Base-by-base conservation (phyloP, 169 alveolate species). In the Eimeria necatrix region DNA sequence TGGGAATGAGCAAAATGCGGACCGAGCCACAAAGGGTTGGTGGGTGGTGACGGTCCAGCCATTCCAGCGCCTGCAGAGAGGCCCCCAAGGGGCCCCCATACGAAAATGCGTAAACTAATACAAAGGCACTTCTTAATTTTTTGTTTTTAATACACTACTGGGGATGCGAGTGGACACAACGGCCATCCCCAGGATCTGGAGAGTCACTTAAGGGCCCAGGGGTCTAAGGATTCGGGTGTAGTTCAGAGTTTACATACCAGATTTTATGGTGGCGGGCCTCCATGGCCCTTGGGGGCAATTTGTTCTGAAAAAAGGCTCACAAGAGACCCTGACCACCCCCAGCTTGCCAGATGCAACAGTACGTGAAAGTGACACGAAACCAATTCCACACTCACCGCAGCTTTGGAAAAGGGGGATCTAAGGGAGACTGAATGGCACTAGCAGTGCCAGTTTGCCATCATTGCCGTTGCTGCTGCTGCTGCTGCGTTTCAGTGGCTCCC, bases 171-270 rank as follows among this genome's bases (percentile, higher is more conserved):
- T 32, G 73, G 73, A 26, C 24, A 14, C 20, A 61, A 4, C 2
- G 73, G 73, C 41, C 32, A n/a, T 20, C n/a, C 73, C n/a, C 16
- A 16, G 73, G 73, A 61, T 26, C 73, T 61, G n/a, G 73, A 26
- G 73, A 20, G n/a, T 26, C 73, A 26, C 73, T 71, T 24, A 1
- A 71, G 53, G 53, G 48, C 16, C 16, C 24, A 71, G 51, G 41
- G 83, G 83, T 71, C 12, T 71, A 71, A 53, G 83, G 83, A n/a
- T 71, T 71, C 18, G 83, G 83, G 83, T 71, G 18, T 71, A 71
- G 83, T 71, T 71, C 16, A 71, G 83, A 48, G 83, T 26, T 71
- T 71, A 32, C 41, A 32, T 32, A 32, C 2, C 41, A 32, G 41
- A 32, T 32, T 32, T 32, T 32, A 32, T 32, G 41, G 41, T 32